phyloP scores from a whole-genome alignment of 1,139 yeast genomes.

The Blastobotrys raffinosifermentans region DNA sequence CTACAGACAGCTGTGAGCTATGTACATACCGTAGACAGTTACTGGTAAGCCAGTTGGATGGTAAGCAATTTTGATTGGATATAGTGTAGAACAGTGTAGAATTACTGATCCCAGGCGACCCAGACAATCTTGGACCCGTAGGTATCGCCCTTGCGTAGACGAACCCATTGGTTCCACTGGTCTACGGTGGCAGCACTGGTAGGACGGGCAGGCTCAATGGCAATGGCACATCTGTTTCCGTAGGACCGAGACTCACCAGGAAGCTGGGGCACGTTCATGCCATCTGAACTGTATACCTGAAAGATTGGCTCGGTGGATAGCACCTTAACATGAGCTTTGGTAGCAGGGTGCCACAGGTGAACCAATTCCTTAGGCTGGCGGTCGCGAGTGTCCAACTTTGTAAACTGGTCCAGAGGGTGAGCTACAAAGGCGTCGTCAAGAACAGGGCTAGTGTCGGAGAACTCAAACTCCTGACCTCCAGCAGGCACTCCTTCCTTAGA shows the following conservation, averaged over 20 bases:
- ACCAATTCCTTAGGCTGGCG: conserved; percentile 36
- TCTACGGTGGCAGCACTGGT: conserved; percentile 49
- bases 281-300: conserved; percentile 63
- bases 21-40: no score
- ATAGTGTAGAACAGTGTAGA: no score
- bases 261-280: conserved; percentile 34
- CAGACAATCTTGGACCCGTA: conserved; percentile 51
- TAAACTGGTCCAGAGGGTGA: conserved; percentile 25
- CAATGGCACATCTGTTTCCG: conserved; percentile 51
- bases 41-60: no score
- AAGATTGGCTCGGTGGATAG: conserved; percentile 61
- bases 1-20: no score
- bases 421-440: conserved; percentile 52
- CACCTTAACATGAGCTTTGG: conserved; percentile 41
- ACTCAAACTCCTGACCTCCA: conserved; percentile 23
- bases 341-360: conserved; percentile 45
- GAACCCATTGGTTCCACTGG: conserved; percentile 48
- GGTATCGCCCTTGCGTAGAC: conserved; percentile 45
- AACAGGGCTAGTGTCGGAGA: conserved; percentile 33
- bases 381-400: conserved; percentile 40
- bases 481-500: conserved; percentile 29
- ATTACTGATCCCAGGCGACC: conserved; percentile 23
- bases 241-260: conserved; percentile 33
- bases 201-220: conserved; percentile 59
- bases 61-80: no score